Evolutionary conservation across 306 rosid genomes (phyloP).

Genomic region (Rosa rugosa): DNA sequence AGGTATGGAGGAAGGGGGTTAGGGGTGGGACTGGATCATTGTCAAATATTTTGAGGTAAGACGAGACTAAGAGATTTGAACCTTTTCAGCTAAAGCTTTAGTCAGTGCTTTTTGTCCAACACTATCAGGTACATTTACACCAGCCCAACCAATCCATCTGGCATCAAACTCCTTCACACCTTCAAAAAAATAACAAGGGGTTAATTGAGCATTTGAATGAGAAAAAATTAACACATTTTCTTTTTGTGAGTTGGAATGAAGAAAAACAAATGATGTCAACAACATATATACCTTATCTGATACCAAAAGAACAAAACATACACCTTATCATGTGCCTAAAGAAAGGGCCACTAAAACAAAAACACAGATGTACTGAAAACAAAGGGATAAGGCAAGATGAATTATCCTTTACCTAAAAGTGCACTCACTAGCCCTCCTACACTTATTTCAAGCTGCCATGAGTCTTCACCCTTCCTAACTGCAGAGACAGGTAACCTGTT

Average conservation of each 20-base stretch:
- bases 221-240: constrained; percentile 1
- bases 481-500: constrained; percentile 96
- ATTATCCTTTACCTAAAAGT: constrained; percentile 68
- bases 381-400: constrained; percentile 26
- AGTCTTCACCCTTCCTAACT: constrained; percentile 71
- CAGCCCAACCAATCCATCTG: constrained; percentile 99
- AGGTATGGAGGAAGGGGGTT: background rate
- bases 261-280: background rate
- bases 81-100: constrained; percentile 94
- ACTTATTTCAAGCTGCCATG: constrained; percentile 85
- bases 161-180: constrained; percentile 95
- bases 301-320: background rate
- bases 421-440: constrained; percentile 97
- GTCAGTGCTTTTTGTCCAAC: constrained; percentile 69
- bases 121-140: constrained; percentile 90
- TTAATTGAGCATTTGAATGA: constrained; percentile 27
- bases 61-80: constrained; percentile 31
- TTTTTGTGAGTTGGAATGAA: constrained; percentile 2
- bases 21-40: constrained; percentile 13
- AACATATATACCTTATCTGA: background rate
- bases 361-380: constrained; percentile 20
- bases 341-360: background rate
- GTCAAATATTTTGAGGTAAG: constrained; percentile 12
- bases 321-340: background rate
- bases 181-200: constrained; percentile 43